phyloP scores from a whole-genome alignment of 2,329 filamentous ascomycete species.

The Ascomycota sp. region DNA sequence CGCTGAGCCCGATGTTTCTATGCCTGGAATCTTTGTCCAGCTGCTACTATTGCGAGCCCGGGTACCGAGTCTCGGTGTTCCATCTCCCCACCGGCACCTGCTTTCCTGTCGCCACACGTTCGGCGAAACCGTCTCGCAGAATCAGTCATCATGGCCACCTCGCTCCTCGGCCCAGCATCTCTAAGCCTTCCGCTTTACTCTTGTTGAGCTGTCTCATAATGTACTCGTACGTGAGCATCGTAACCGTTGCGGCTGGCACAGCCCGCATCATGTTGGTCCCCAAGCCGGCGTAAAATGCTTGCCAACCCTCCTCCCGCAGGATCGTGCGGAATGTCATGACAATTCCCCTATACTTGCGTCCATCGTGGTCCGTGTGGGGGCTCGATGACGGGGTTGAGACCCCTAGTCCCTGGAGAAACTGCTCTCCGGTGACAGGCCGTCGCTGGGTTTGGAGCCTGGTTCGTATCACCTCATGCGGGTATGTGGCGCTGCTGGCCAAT shows the following conservation, averaged over 20 bases:
- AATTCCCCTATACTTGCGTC: conserved; percentile 54
- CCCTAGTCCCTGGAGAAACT: conserved; percentile 28
- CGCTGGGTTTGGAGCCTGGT: conserved; percentile 89
- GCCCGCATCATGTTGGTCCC: conserved; percentile 95
- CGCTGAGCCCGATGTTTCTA: too few species aligned
- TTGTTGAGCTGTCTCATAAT: conserved; percentile 32
- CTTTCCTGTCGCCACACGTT: too few species aligned
- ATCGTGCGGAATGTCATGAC: conserved; percentile 70
- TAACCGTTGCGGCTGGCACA: conserved; percentile 86
- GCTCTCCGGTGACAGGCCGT: conserved; percentile 38
- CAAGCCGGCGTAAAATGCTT: conserved; percentile 91
- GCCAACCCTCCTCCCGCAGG: conserved; percentile 78
- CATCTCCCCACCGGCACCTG: too few species aligned
- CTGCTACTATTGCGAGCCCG: too few species aligned
- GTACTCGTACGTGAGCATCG: conserved; percentile 92
- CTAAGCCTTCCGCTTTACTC: conserved; percentile 17
- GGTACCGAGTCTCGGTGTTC: too few species aligned
- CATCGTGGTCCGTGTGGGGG: conserved; percentile 7
- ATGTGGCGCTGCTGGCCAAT: conserved; percentile 83
- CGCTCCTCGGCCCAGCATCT: conserved; percentile 9
- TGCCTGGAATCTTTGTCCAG: too few species aligned
- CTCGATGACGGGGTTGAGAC: conserved; percentile 16
- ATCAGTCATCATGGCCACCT: too few species aligned
- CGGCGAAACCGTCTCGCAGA: too few species aligned
- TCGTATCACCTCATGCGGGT: conserved; percentile 89